These are phyloP conservation scores for Trichocladium antarcticum DNA, from an alignment of 495 filamentous ascomycete genomes.

Conservation along the genomic window DNA sequence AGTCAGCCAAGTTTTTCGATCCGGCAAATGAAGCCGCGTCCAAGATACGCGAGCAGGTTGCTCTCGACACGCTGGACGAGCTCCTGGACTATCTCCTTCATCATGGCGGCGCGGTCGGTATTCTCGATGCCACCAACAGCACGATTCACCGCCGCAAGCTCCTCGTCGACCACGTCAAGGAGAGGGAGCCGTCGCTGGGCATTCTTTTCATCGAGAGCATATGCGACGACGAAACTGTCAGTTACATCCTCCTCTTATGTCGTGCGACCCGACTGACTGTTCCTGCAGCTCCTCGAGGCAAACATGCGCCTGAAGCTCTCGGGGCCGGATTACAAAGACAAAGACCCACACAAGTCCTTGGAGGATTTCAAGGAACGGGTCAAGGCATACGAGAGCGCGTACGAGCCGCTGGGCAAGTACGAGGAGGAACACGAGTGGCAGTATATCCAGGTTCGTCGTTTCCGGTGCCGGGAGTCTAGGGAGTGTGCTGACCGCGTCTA, in stretches of 20 bases:
- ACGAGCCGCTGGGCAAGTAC: slow-evolving; percentile 80
- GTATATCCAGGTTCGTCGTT: slow-evolving; percentile 59
- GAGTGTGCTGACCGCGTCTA: slow-evolving; percentile 23
- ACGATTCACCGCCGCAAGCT: slow-evolving; percentile 74
- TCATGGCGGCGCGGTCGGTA: slow-evolving; percentile 83
- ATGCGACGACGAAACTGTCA: slow-evolving; percentile 63
- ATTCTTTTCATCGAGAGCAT: slow-evolving; percentile 91
- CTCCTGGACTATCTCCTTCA: slow-evolving; percentile 76
- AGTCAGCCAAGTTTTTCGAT: slow-evolving; percentile 90
- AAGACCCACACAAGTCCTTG: slow-evolving; percentile 72
- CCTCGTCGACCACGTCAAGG: slow-evolving; percentile 70
- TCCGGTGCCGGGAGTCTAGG: background rate
- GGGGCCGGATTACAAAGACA: slow-evolving; percentile 88
- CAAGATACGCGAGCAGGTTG: slow-evolving; percentile 78
- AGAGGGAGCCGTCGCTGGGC: slow-evolving; percentile 73
- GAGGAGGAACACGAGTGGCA: slow-evolving; percentile 83
- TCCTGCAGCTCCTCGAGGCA: slow-evolving; percentile 59
- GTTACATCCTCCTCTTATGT: slow-evolving; percentile 4
- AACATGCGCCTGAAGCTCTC: slow-evolving; percentile 98
- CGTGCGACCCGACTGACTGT: background rate
- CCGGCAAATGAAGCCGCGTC: slow-evolving; percentile 75
- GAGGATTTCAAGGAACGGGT: slow-evolving; percentile 90
- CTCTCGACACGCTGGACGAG: slow-evolving; percentile 85
- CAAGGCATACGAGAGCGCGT: slow-evolving; percentile 84
- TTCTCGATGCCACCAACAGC: slow-evolving; percentile 94